Evolutionary conservation across 2,329 filamentous ascomycete genomes (phyloP), one percentile per base, ranked within the genome.

Genomic region (Pseudogymnoascus sp.): DNA sequence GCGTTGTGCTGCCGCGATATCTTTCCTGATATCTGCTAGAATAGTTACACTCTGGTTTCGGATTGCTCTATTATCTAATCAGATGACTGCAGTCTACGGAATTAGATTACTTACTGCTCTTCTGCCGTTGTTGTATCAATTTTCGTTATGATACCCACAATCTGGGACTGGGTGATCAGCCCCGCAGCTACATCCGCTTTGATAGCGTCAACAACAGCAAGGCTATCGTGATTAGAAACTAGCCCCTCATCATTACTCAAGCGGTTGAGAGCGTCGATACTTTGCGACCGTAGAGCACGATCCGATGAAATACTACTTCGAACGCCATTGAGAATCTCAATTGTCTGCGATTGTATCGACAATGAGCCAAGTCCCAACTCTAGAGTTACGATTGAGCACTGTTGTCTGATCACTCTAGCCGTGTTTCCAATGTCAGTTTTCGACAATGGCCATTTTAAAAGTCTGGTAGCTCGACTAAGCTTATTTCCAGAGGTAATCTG

Each of bases 91-190:
- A 61, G 12, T 62, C 37, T 3, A 47, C 39, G n/a, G 54, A 18
- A 12, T 67, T 54, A 18, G 60, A 37, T 37, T 67, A 67, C 8
- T 67, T 60, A 5, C 66, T 62, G 25, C 63, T 65, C 41, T 66
- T 65, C 32, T 65, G 35, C 50, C 68, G 66, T 11, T 65, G 67
- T 65, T 65, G 68, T 58, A 57, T 63, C 35, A 69, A 61, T 35
- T 35, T 35, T 35, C 34, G 34, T 35, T 35, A 35, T 35, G 34
- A 35, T 35, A 35, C 34, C 34, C 34, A 35, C 34, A n/a, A 35
- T 35, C 34, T 35, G 12, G 12, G 34, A 35, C 34, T 35, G 34
- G 12, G 34, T 35, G 34, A 35, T 35, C 11, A 12, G 34, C 12
- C 34, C 34, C 4, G 34, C 34, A 14, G 12, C 12, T n/a, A 35